Conservation (phyloP, 495 filamentous ascomycete genomes). For the Tuber brumale region DNA sequence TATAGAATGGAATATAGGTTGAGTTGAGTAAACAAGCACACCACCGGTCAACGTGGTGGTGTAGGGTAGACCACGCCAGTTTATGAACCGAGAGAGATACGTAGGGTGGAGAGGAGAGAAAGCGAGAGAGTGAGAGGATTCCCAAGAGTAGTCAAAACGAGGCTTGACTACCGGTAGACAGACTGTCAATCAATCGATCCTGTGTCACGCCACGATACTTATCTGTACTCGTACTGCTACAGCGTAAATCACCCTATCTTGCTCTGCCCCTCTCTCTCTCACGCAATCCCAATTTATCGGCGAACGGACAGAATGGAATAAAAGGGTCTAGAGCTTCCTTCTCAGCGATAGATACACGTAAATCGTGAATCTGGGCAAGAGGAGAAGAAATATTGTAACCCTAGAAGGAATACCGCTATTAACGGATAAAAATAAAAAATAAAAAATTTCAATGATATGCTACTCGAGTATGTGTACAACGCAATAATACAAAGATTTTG, state of each 20-base stretch:
- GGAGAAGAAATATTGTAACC: background rate
- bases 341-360: background rate
- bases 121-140: background rate
- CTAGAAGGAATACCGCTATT: background rate
- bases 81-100: background rate
- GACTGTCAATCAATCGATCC: background rate
- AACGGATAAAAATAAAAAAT: background rate
- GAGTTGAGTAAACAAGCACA: background rate
- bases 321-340: background rate
- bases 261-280: conserved; percentile 7
- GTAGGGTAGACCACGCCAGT: background rate
- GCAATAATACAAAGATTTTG: conserved; percentile 4
- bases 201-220: background rate
- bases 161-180: background rate
- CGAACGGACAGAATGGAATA: conserved; percentile 30
- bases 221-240: background rate
- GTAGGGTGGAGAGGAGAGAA: background rate
- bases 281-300: conserved; percentile 30
- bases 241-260: background rate
- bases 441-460: background rate
- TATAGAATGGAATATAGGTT: background rate
- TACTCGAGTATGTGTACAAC: conserved; percentile 5
- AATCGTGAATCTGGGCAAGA: background rate
- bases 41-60: background rate
- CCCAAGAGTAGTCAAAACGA: background rate